Base-by-base conservation (phyloP, 805 yeast species). In the Candida patagonica region DNA sequence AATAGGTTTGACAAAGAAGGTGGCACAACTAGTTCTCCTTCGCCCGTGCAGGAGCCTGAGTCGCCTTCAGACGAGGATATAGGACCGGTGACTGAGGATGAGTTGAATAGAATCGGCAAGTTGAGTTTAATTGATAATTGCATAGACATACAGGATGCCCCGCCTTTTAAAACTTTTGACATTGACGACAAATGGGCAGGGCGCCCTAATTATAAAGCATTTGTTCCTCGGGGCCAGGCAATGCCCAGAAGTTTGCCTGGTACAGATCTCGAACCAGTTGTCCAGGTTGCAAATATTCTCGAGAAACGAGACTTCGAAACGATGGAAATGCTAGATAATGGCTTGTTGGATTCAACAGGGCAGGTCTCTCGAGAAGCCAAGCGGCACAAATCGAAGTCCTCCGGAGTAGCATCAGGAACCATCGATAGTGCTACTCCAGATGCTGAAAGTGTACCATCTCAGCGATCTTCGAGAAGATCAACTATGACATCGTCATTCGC, bases 161-260 rank as follows among this genome's bases (percentile, higher is more conserved):
- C 12, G 26, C 26, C 8, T 24, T 9, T 12, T 24, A 24, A 24
- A 8, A 24, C 10, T 24, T n/a, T n/a, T n/a, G n/a, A n/a, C n/a
- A n/a, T n/a, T n/a, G n/a, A n/a, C n/a, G n/a, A n/a, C n/a, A n/a
- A 15, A 12, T 41, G 45, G 43, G 30, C 25, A 5, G 42, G 42
- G 1, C 25, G 39, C 15, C 53, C 51, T 12, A 50, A 50, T 31
- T 50, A 42, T 40, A 50, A 50, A 33, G 31, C 35, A 13, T 50
- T 50, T 35, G 25, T 26, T 24, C 42, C 8, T 12, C 26, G 6
- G 8, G 37, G 37, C 5, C 13, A 8, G n/a, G n/a, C n/a, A n/a
- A n/a, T n/a, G n/a, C n/a, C n/a, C n/a, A n/a, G n/a, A n/a, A n/a
- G n/a, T n/a, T n/a, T n/a, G n/a, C n/a, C n/a, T n/a, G n/a, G n/a